These are phyloP conservation scores for Apiotrichum laibachii DNA, from an alignment of 1,284 basidiomycete species.

Conservation along the genomic window DNA sequence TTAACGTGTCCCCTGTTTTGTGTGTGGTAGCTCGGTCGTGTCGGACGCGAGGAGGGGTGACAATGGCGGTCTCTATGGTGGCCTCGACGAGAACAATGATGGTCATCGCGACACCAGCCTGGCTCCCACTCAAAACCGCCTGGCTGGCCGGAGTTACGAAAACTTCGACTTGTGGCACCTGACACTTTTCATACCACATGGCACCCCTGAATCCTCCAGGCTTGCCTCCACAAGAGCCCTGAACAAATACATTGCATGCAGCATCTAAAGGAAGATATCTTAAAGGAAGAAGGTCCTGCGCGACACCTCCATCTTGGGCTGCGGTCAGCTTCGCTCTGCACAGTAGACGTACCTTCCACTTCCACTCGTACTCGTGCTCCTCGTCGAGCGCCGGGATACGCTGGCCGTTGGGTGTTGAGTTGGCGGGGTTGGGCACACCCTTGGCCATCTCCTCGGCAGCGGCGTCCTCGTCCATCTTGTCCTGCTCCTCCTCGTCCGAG, in stretches of 20 bases:
- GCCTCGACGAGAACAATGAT: slow-evolving; percentile 7
- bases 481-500: slow-evolving; percentile 32
- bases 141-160: not conserved
- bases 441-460: slow-evolving; percentile 42
- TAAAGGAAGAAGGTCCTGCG: slow-evolving; percentile 51
- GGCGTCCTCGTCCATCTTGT: slow-evolving; percentile 46
- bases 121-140: not conserved
- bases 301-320: slow-evolving; percentile 54
- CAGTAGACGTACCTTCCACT: slow-evolving; percentile 50
- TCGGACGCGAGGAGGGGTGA: slow-evolving; percentile 16
- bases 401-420: slow-evolving; percentile 27
- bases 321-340: slow-evolving; percentile 5
- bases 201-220: not conserved
- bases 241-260: slow-evolving; percentile 3
- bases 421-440: slow-evolving; percentile 9
- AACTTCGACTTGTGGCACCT: slow-evolving; percentile 1
- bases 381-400: slow-evolving; percentile 49
- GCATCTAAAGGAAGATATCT: slow-evolving; percentile 18
- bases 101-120: not conserved
- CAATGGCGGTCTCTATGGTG: slow-evolving; percentile 4
- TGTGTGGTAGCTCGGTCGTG: slow-evolving; percentile 13
- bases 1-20: slow-evolving; percentile 10
- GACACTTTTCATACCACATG: too few species aligned
- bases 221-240: not conserved
- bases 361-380: slow-evolving; percentile 54